Percentiles rank a stretch among this genome's conserved stretches.
Conservation (phyloP, 225 moss, liverwort and hornwort genomes). For the Polytrichum formosum region DNA sequence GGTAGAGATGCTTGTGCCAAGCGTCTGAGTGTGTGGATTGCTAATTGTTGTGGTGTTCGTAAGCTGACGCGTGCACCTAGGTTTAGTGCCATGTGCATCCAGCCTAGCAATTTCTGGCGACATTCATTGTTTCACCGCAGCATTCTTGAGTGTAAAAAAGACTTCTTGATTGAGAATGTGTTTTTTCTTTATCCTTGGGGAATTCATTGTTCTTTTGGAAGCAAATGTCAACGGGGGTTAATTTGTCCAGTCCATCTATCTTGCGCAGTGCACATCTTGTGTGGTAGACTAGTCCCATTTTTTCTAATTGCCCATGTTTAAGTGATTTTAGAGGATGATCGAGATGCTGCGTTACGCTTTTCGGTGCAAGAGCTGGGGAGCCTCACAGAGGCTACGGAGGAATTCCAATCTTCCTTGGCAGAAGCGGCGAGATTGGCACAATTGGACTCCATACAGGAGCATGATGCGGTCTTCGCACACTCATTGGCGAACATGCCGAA, state of each 20-base stretch:
- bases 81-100: background rate
- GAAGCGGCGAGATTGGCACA: constrained; percentile 31
- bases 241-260: background rate
- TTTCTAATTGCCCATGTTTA: background rate
- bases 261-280: constrained; percentile 1
- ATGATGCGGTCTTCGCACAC: constrained; percentile 34
- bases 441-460: constrained; percentile 33
- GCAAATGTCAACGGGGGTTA: background rate
- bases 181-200: too few relatives aligned
- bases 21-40: too few relatives aligned
- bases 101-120: background rate
- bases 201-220: background rate
- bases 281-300: constrained; percentile 11
- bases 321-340: constrained; percentile 11
- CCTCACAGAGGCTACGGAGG: constrained; percentile 26
- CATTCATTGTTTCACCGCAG: too few relatives aligned
- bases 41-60: too few relatives aligned
- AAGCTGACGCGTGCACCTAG: background rate
- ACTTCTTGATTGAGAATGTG: too few relatives aligned
- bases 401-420: constrained; percentile 23
- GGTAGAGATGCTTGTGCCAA: too few relatives aligned
- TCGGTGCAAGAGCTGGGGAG: constrained; percentile 24
- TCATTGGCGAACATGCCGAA: constrained; percentile 13
- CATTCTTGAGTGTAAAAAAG: too few relatives aligned
- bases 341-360: constrained; percentile 23